Evolutionary conservation across 2,329 filamentous ascomycete genomes (phyloP).

Genomic region (Trichocomaceae sp.): DNA sequence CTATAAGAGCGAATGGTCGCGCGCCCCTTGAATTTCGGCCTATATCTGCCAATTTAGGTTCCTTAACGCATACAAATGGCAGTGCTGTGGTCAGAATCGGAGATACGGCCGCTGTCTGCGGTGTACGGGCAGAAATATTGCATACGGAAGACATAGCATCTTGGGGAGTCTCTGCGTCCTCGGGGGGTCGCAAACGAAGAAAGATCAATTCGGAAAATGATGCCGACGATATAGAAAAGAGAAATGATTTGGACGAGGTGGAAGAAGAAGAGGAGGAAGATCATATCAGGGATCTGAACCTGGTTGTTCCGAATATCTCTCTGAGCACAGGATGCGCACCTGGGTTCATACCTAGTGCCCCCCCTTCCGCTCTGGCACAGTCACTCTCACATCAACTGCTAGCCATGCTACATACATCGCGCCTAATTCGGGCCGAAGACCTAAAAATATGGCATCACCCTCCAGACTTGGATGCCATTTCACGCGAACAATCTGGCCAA

Average conservation of each 20-base stretch:
- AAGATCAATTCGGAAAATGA: constrained; percentile 18
- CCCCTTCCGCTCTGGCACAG: constrained; percentile 74
- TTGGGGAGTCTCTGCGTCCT: constrained; percentile 37
- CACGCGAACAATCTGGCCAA: constrained; percentile 37
- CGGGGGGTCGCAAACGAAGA: constrained; percentile 30
- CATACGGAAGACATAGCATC: constrained; percentile 64
- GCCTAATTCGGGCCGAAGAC: constrained; percentile 59
- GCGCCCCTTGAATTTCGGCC: constrained; percentile 60
- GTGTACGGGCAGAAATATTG: constrained; percentile 79
- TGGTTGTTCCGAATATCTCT: constrained; percentile 91
- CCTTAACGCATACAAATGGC: constrained; percentile 81
- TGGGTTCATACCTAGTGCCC: constrained; percentile 73
- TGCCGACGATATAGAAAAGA: neutral
- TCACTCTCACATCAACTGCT: constrained; percentile 74
- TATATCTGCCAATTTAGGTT: constrained; percentile 73
- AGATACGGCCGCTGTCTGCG: constrained; percentile 91
- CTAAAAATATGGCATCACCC: constrained; percentile 65
- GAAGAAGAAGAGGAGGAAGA: constrained; percentile 42
- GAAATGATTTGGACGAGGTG: constrained; percentile 13
- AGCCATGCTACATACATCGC: constrained; percentile 65
- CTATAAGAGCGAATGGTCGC: constrained; percentile 76
- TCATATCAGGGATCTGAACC: constrained; percentile 47
- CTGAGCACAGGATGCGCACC: constrained; percentile 85
- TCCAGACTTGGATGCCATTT: constrained; percentile 30
- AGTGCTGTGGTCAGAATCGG: constrained; percentile 82